These are phyloP conservation scores for Saksenaea vasiformis DNA, from an alignment of 371 early-diverging fungal species.

Conservation along the genomic window DNA sequence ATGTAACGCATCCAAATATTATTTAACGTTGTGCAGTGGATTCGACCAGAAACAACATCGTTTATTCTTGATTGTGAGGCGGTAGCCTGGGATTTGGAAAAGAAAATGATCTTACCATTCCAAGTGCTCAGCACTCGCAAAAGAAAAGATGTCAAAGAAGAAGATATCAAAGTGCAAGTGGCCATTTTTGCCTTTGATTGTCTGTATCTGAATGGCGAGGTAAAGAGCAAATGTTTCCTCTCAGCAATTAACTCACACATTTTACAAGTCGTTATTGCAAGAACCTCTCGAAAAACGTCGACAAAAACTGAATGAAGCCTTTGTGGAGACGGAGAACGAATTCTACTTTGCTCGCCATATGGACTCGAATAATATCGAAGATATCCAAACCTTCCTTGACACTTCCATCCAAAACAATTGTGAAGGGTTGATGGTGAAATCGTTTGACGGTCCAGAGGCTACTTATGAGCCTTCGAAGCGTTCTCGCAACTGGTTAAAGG, in stretches of 20 bases:
- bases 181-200: slow-evolving; percentile 99
- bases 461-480: slow-evolving; percentile 98
- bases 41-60: slow-evolving; percentile 63
- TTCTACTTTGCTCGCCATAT: slow-evolving; percentile 90
- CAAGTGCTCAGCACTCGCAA: slow-evolving; percentile 99
- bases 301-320: slow-evolving; percentile 71
- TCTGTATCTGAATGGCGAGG: slow-evolving; percentile 92
- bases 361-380: slow-evolving; percentile 87
- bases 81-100: slow-evolving; percentile 96
- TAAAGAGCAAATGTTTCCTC: slow-evolving; percentile 21
- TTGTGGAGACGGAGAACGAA: slow-evolving; percentile 82
- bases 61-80: slow-evolving; percentile 99
- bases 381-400: slow-evolving; percentile 95
- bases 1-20: not conserved
- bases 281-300: slow-evolving; percentile 83
- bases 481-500: slow-evolving; percentile 99
- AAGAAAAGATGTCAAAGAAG: slow-evolving; percentile 91
- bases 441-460: slow-evolving; percentile 80
- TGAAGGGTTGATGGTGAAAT: slow-evolving; percentile 99
- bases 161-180: slow-evolving; percentile 92
- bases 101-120: slow-evolving; percentile 94
- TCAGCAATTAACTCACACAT: not conserved
- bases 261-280: slow-evolving; percentile 72
- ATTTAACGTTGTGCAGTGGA: slow-evolving; percentile 48
- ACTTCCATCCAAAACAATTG: slow-evolving; percentile 89